Evolutionary conservation across 1,284 basidiomycete genomes (phyloP), one percentile per base, ranked within the genome.

Genomic region (Ganoderma lucidum): DNA sequence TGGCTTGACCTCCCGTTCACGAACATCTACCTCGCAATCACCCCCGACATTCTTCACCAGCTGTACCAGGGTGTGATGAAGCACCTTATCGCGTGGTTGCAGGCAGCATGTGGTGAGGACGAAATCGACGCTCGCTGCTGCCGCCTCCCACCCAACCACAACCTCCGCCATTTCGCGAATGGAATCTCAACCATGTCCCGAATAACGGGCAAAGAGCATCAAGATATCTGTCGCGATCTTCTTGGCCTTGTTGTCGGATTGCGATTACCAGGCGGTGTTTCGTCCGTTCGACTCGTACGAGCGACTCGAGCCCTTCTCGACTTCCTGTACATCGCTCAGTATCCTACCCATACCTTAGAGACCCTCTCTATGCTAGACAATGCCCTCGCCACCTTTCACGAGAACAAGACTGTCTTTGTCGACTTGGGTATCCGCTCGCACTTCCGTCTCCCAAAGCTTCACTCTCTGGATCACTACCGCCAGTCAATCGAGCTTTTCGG

Each of bases 121-220:
- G 77, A 77, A 41, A 8, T 78, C 9, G 74, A 77, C 73, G 78
- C 78, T 0, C 72, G 78, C 0, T 81, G 79, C 53, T 73, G 73
- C 0, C 69, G 77, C 0, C 63, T 83, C 2, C 81, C 80, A 0
- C 70, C 66, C 0, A 83, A 84, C 71, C 81, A 82, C 67, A 74
- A 81, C 55, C 75, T 83, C 19, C 75, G 79, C 0, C 64, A 78
- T 0, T 86, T 86, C 65, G 68, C 73, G 12, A 83, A 83, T 15
- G 84, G 85, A 0, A 83, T 86, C 30, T 74, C 77, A 0, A 64
- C 12, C 1, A 42, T 78, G 19, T 62, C 67, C 6, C 63, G 63
- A 1, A 44, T 76, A 8, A 70, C 78, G 0, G 78, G 75, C 0
- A 65, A 68, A 41, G 76, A 77, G 62, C 76, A 76, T 42, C 53